Conservation (phyloP, 2,329 filamentous ascomycete genomes). For the Aspergillus sp. region DNA sequence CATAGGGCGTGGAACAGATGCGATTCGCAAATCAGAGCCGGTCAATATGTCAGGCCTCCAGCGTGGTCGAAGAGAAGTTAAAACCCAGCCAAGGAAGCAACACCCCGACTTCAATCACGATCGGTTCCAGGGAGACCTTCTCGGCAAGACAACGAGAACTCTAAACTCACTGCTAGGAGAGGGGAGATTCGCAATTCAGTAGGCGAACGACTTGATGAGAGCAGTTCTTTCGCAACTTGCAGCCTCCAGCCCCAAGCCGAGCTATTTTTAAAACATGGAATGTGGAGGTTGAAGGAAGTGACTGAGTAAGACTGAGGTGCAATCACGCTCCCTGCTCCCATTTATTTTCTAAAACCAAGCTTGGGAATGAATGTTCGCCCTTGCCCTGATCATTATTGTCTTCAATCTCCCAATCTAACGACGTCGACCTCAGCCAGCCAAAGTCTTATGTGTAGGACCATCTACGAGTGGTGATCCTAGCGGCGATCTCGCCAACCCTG, state of each 20-base stretch:
- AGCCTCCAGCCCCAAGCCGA: not conserved
- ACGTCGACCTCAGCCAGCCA: not conserved
- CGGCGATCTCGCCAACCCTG: conserved; percentile 27
- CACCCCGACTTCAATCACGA: not conserved
- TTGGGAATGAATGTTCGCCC: not conserved
- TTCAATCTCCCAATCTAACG: not conserved
- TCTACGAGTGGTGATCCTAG: conserved; percentile 28
- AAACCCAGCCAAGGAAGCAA: not conserved
- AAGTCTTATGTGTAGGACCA: conserved; percentile 11
- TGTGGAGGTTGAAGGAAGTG: not conserved
- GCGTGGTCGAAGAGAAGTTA: not conserved
- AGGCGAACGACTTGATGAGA: not conserved
- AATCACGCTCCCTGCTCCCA: no score
- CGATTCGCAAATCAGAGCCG: not conserved
- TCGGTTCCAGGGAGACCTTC: not conserved
- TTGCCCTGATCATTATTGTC: not conserved
- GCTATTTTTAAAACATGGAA: not conserved
- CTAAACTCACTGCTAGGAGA: not conserved
- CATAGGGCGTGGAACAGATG: not conserved
- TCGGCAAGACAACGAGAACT: not conserved
- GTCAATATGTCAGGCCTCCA: not conserved
- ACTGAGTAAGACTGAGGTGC: not conserved
- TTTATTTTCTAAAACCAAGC: no score
- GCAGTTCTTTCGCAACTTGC: not conserved
- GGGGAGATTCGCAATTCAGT: not conserved